Percentiles rank a stretch among this genome's conserved stretches.
Evolutionary conservation across 768 basidiomycete species (phyloP).

Genomic region (Podaxis mareebaensis): DNA sequence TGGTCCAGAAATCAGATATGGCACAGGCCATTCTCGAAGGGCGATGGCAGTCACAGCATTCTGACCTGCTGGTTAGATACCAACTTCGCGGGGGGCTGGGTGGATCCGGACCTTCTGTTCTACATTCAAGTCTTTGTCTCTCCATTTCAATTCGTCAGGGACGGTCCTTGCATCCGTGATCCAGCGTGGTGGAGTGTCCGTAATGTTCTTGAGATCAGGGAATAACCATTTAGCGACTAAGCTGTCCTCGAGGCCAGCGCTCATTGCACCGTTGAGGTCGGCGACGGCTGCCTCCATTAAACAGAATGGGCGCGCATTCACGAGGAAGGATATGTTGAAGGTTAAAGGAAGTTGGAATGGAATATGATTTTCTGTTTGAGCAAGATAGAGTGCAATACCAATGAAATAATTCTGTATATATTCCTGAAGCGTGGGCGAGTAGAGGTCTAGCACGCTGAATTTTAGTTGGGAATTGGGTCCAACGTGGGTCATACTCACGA

Average conservation of each 20-base stretch:
- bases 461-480: background rate
- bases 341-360: constrained; percentile 36
- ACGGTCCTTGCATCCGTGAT: constrained; percentile 22
- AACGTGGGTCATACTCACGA: constrained; percentile 33
- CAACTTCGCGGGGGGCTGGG: background rate
- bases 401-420: constrained; percentile 36
- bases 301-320: constrained; percentile 43
- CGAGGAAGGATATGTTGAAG: constrained; percentile 51
- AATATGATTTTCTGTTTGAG: constrained; percentile 40
- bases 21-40: constrained; percentile 44
- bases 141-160: constrained; percentile 37
- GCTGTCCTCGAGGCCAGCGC: constrained; percentile 19
- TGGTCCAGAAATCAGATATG: constrained; percentile 49
- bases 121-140: constrained; percentile 45
- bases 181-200: constrained; percentile 21
- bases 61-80: constrained; percentile 19
- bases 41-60: constrained; percentile 44
- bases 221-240: constrained; percentile 47
- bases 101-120: constrained; percentile 42
- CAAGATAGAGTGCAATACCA: constrained; percentile 40
- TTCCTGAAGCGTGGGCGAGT: constrained; percentile 38
- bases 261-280: constrained; percentile 7
- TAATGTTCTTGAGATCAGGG: constrained; percentile 36
- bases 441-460: constrained; percentile 32
- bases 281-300: constrained; percentile 42